Conservation (phyloP, 805 yeast species). For the Hanseniaspora pseudoguilliermondii region DNA sequence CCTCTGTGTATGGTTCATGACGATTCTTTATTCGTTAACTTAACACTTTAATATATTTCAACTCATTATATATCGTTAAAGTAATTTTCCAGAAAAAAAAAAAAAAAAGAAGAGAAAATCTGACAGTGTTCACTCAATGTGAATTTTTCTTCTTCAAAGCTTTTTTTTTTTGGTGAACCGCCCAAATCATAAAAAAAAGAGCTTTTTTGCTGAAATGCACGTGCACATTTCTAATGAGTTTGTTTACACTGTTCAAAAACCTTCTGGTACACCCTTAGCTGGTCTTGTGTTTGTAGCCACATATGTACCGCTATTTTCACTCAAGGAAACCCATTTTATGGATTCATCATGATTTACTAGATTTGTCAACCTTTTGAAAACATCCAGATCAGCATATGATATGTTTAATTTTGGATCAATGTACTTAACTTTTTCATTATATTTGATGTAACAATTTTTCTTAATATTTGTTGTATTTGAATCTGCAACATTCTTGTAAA, state of each 20-base stretch:
- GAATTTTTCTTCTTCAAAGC: too few relatives aligned
- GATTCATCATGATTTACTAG: constrained; percentile 35
- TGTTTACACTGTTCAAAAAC: background rate
- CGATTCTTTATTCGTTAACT: too few relatives aligned
- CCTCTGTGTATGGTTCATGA: background rate
- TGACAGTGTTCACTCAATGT: background rate
- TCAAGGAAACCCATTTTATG: constrained; percentile 6
- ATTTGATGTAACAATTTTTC: constrained; percentile 20
- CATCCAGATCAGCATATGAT: constrained; percentile 72
- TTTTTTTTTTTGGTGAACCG: background rate
- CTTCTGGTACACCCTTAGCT: constrained; percentile 13
- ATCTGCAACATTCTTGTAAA: constrained; percentile 40
- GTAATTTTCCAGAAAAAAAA: background rate
- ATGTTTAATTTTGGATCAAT: constrained; percentile 81
- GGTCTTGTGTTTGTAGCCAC: background rate
- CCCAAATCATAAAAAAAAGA: background rate
- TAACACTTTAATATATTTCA: too few relatives aligned
- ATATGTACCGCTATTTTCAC: constrained; percentile 3
- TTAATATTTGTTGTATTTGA: constrained; percentile 60
- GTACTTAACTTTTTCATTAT: constrained; percentile 49
- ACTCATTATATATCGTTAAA: too few relatives aligned
- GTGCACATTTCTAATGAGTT: background rate
- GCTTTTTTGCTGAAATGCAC: background rate
- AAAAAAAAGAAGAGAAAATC: background rate
- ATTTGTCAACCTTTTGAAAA: constrained; percentile 54